Evolutionary conservation across 169 alveolate species (phyloP).

Genomic region (Cryptosporidium meleagridis): DNA sequence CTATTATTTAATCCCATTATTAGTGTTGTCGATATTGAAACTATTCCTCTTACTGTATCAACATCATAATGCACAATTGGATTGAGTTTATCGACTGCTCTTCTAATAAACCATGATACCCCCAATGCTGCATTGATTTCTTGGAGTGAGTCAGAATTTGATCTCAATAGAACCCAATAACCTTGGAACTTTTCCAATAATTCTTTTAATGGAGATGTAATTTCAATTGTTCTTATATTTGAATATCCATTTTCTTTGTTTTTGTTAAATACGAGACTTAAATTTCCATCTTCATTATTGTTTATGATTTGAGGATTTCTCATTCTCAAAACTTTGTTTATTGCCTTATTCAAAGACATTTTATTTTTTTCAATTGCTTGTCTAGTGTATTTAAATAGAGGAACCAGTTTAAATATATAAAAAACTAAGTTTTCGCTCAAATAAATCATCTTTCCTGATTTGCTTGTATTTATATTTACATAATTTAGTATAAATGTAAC

Average conservation of each 20-base stretch:
- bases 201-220: constrained; percentile 10
- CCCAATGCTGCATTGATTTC: constrained; percentile 73
- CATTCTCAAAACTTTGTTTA: constrained; percentile 21
- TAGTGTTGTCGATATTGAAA: constrained; percentile 58
- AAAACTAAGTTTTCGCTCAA: constrained; percentile 57
- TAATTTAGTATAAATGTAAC: constrained; percentile 5
- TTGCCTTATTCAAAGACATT: constrained; percentile 49
- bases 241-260: constrained; percentile 6
- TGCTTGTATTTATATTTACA: constrained; percentile 5
- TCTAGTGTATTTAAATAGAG: constrained; percentile 34
- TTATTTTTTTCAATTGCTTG: constrained; percentile 48
- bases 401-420: constrained; percentile 40
- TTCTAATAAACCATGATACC: constrained; percentile 70
- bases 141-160: constrained; percentile 67
- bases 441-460: constrained; percentile 27
- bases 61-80: constrained; percentile 72
- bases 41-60: constrained; percentile 45
- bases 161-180: constrained; percentile 58
- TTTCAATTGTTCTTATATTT: constrained; percentile 29
- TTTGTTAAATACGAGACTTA: not conserved
- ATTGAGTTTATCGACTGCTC: constrained; percentile 63
- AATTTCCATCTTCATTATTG: not conserved
- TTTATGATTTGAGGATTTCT: constrained; percentile 22
- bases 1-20: constrained; percentile 68
- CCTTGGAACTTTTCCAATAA: constrained; percentile 53